phyloP scores from a whole-genome alignment of 371 early-diverging fungal species.

The Mucor circinelloides region DNA sequence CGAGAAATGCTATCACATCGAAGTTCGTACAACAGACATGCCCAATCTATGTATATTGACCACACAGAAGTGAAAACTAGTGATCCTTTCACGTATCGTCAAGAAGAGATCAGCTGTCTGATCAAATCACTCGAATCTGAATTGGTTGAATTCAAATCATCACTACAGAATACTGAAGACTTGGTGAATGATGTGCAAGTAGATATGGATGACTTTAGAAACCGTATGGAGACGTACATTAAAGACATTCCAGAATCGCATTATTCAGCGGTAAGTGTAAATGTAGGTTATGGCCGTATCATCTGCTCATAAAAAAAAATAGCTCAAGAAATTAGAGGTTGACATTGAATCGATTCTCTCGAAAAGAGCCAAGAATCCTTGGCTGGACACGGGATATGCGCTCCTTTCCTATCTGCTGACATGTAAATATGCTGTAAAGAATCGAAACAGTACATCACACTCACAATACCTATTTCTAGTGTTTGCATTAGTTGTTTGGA shows the following conservation, averaged over 20 bases:
- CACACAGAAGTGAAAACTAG: not conserved
- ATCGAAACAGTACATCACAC: not conserved
- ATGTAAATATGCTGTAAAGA: constrained; percentile 16
- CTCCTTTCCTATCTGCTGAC: constrained; percentile 48
- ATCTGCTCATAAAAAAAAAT: too few species aligned
- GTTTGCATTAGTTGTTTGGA: constrained; percentile 47
- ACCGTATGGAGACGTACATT: constrained; percentile 37
- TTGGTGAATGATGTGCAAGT: constrained; percentile 37
- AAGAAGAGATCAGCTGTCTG: constrained; percentile 2
- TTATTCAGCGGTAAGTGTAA: constrained; percentile 42
- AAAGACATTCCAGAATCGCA: constrained; percentile 49
- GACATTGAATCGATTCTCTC: constrained; percentile 49
- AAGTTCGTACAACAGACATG: not conserved
- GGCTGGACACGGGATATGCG: constrained; percentile 52
- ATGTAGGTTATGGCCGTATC: too few species aligned
- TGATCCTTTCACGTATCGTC: constrained; percentile 12
- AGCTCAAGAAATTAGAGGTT: constrained; percentile 51
- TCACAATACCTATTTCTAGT: constrained; percentile 16
- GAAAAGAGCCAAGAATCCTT: constrained; percentile 53
- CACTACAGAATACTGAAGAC: constrained; percentile 35
- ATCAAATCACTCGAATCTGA: constrained; percentile 4
- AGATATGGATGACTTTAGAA: constrained; percentile 39
- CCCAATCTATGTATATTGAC: constrained; percentile 8
- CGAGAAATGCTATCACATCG: not conserved
- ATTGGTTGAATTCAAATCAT: constrained; percentile 25